Conservation (phyloP, 768 basidiomycete species). For the Lactarius quietus region DNA sequence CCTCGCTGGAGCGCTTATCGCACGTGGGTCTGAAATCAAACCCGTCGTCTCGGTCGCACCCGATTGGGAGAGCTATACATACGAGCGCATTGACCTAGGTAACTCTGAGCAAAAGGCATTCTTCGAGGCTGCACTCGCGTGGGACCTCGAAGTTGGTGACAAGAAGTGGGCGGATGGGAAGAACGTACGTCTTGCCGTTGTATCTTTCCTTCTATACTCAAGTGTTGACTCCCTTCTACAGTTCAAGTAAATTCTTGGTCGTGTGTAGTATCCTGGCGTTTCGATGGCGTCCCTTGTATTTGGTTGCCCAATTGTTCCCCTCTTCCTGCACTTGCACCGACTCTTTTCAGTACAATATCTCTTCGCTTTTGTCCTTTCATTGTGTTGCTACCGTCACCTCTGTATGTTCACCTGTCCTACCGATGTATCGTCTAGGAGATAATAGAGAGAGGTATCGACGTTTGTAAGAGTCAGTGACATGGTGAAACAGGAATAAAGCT, state of each 20-base stretch:
- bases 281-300: constrained; percentile 12
- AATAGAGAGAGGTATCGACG: constrained; percentile 10
- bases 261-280: neutral
- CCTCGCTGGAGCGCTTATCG: constrained; percentile 79
- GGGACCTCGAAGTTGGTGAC: constrained; percentile 87
- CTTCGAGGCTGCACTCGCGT: constrained; percentile 90
- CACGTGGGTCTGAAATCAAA: constrained; percentile 71
- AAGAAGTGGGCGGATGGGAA: constrained; percentile 92
- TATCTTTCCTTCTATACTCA: neutral
- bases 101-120: constrained; percentile 77
- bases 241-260: constrained; percentile 33
- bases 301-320: neutral
- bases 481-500: neutral
- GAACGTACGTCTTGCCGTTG: constrained; percentile 54
- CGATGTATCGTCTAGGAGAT: constrained; percentile 16
- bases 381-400: constrained; percentile 3
- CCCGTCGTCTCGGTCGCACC: constrained; percentile 78
- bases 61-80: constrained; percentile 88
- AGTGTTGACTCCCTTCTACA: constrained; percentile 16
- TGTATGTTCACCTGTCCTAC: constrained; percentile 8
- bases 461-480: neutral
- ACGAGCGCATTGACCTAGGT: constrained; percentile 69
- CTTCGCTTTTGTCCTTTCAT: neutral
- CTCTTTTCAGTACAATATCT: constrained; percentile 2
- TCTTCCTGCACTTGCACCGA: neutral